Conservation (phyloP, 2,329 filamentous ascomycete species). For the Diaporthe longicolla region DNA sequence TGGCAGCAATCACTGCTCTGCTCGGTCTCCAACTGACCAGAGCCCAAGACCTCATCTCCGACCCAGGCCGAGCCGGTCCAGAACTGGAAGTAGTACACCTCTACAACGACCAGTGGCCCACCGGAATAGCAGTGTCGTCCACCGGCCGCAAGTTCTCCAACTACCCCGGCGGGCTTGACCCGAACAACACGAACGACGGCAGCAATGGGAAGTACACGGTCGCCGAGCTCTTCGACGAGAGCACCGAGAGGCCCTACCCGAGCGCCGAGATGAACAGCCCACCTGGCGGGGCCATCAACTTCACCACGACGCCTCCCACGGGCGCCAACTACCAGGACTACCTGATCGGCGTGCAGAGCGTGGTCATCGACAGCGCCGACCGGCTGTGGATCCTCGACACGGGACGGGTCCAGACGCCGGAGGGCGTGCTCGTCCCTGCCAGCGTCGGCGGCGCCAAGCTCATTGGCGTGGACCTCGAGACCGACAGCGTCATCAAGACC, state of each 20-base stretch:
- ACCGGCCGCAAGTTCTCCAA: constrained; percentile 66
- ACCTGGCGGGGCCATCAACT: constrained; percentile 62
- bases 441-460: constrained; percentile 65
- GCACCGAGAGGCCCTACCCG: constrained; percentile 47
- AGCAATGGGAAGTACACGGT: constrained; percentile 59
- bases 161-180: constrained; percentile 62
- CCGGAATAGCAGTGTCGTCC: constrained; percentile 64
- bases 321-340: constrained; percentile 63
- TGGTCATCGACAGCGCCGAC: constrained; percentile 64
- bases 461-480: constrained; percentile 61
- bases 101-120: constrained; percentile 65
- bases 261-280: constrained; percentile 59
- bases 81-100: constrained; percentile 63
- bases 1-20: neutral
- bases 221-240: constrained; percentile 49
- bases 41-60: constrained; percentile 18
- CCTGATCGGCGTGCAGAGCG: constrained; percentile 65
- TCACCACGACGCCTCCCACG: constrained; percentile 59
- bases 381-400: constrained; percentile 69
- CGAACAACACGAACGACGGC: constrained; percentile 58
- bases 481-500: constrained; percentile 61
- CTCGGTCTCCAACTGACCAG: neutral
- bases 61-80: constrained; percentile 51
- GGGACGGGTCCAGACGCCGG: constrained; percentile 52
- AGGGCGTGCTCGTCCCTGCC: constrained; percentile 59